Percentiles rank a stretch among this genome's conserved stretches.
Conservation (phyloP, 1,284 basidiomycete species). For the Phellopilus nigrolimitatus region DNA sequence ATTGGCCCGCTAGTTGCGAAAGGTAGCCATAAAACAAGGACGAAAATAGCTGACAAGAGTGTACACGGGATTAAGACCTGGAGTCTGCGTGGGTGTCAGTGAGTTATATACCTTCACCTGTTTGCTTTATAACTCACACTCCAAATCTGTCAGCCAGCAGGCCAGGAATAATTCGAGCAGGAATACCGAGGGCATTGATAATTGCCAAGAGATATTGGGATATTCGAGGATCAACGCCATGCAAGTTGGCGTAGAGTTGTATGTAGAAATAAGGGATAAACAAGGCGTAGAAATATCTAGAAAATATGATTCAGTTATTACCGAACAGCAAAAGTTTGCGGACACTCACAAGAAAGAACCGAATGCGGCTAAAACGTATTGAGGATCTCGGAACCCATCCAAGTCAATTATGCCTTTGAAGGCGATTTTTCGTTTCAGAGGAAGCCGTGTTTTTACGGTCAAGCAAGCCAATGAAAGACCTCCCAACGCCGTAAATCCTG, state of each 20-base stretch:
- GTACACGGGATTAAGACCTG: conserved; percentile 58
- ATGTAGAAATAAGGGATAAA: conserved; percentile 67
- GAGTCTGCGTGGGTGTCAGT: conserved; percentile 32
- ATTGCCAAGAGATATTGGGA: conserved; percentile 53
- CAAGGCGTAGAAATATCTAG: conserved; percentile 37
- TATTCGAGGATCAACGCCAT: conserved; percentile 31
- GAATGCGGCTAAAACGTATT: conserved; percentile 29
- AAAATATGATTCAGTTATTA: conserved; percentile 60
- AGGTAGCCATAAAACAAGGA: conserved; percentile 54
- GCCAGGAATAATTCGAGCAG: conserved; percentile 56
- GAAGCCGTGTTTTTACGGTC: conserved; percentile 28
- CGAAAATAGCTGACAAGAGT: conserved; percentile 53
- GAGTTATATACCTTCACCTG: not conserved
- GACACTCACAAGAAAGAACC: conserved; percentile 31
- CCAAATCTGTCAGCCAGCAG: conserved; percentile 59
- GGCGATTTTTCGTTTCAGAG: conserved; percentile 21
- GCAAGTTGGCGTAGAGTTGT: conserved; percentile 42
- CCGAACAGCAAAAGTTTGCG: conserved; percentile 40
- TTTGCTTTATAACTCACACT: conserved; percentile 23
- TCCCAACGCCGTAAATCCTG: conserved; percentile 31
- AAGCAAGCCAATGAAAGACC: conserved; percentile 28
- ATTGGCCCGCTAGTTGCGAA: conserved; percentile 37
- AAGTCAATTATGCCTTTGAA: conserved; percentile 27
- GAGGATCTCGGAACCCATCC: conserved; percentile 28
- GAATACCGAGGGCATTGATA: conserved; percentile 58